Base-by-base conservation (phyloP, 2,329 filamentous ascomycete genomes). In the Polytolypa hystricis region DNA sequence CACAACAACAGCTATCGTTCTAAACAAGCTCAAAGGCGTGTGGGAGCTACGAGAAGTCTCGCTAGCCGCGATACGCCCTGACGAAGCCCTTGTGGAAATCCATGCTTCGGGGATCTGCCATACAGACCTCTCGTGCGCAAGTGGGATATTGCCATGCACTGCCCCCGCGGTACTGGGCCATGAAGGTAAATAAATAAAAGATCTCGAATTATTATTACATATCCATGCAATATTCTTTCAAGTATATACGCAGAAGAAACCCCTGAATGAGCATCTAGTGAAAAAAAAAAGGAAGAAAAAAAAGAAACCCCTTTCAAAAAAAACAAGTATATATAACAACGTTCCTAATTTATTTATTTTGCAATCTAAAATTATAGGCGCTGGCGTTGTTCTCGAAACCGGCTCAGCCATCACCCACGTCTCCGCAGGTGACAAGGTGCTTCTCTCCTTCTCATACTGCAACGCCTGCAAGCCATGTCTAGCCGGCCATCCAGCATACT, bases 381-480 rank as follows among this genome's bases (percentile, higher is more conserved):
- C 67, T 2, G 71, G 71, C 1, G 64, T 69, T 34, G 67, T 75
- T 11, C 55, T 61, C 37, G 49, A 58, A 38, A 55, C 63, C 28
- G 69, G 67, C 6, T 44, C 49, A 3, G 55, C 52, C 4, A 59
- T 71, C 15, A 64, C 51, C 2, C 53, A 62, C 14, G 61, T 65
- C 17, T 49, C 60, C 33, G 42, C 52, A 15, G 66, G 66, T 28
- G 66, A 72, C 43, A 59, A 64, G 2, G 66, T 71, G 9, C 28
- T 53, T 4, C 42, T 53, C 25, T 43, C 38, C 17, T 50, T 40
- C 39, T 41, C 42, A 30, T 42, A 35, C 30, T 53, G 51, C 37
- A 36, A 37, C 3, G 23, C 30, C 26, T 52, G 51, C 31, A 8
- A 9, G 0, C 27, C 43, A 10, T 52, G 51, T 30, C 12, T 10